These are phyloP conservation scores for Paraconiothyrium sp. DNA, from an alignment of 2,329 filamentous ascomycete genomes.

Conservation along the genomic window DNA sequence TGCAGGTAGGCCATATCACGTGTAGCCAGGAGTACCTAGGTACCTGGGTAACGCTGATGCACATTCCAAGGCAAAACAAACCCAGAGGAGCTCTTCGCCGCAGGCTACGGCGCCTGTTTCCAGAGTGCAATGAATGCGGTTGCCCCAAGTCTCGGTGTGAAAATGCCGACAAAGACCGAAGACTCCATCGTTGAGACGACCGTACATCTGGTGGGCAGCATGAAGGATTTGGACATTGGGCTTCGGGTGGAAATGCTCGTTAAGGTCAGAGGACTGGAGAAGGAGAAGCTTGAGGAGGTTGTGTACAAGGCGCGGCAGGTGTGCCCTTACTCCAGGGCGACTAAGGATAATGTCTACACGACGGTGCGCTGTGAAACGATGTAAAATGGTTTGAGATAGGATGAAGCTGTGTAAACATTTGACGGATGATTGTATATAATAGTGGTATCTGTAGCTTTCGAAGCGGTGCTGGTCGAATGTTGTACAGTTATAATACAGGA, in stretches of 20 bases:
- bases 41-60: background rate
- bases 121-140: slow-evolving; percentile 59
- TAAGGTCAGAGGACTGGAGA: slow-evolving; percentile 42
- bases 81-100: slow-evolving; percentile 58
- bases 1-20: background rate
- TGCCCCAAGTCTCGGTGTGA: slow-evolving; percentile 52
- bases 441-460: background rate
- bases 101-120: slow-evolving; percentile 60
- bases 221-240: slow-evolving; percentile 58
- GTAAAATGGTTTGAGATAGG: slow-evolving; percentile 16
- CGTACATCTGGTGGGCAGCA: slow-evolving; percentile 57
- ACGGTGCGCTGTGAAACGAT: slow-evolving; percentile 33
- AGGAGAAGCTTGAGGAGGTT: slow-evolving; percentile 48
- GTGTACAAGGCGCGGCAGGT: slow-evolving; percentile 47
- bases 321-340: slow-evolving; percentile 48
- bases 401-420: background rate
- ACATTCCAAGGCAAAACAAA: slow-evolving; percentile 2
- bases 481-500: background rate
- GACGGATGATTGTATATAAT: background rate
- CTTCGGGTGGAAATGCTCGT: slow-evolving; percentile 57
- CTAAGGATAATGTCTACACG: slow-evolving; percentile 45
- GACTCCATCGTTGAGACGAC: slow-evolving; percentile 53
- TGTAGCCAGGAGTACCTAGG: background rate
- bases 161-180: slow-evolving; percentile 52
- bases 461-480: background rate